These are phyloP conservation scores for Hygrocybe punicea DNA, from an alignment of 768 basidiomycete species.

Conservation along the genomic window DNA sequence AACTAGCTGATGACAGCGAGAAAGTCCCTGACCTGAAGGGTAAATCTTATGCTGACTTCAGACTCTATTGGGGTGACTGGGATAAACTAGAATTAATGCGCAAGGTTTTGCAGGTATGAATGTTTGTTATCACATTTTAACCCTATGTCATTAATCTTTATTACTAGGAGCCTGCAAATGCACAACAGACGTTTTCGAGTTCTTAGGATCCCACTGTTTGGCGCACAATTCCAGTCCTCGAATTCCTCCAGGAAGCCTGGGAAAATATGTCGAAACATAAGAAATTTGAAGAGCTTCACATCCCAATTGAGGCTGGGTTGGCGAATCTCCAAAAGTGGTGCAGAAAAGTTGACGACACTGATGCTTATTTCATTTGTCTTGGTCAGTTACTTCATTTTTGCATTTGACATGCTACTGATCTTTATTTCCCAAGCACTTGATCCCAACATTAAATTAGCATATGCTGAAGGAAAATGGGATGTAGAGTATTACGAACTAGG, in stretches of 20 bases:
- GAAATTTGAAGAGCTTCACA: conserved; percentile 9
- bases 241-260: conserved; percentile 18
- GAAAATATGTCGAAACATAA: conserved; percentile 10
- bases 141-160: conserved; percentile 11
- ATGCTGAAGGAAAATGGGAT: conserved; percentile 13
- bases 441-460: conserved; percentile 13
- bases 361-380: conserved; percentile 16
- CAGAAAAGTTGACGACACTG: conserved; percentile 8
- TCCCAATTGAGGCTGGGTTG: conserved; percentile 8
- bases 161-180: conserved; percentile 15
- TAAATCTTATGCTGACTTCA: conserved; percentile 16
- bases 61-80: conserved; percentile 11
- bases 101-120: conserved; percentile 12
- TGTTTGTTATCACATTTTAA: conserved; percentile 2
- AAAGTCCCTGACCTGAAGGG: conserved; percentile 12
- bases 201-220: conserved; percentile 14
- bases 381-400: neutral
- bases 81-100: conserved; percentile 10
- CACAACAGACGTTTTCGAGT: conserved; percentile 15
- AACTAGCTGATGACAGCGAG: conserved; percentile 17
- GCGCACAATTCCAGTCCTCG: conserved; percentile 14
- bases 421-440: conserved; percentile 7
- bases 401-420: neutral
- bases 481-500: conserved; percentile 1
- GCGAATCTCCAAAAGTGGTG: conserved; percentile 7